These are phyloP conservation scores for Colletotrichum spaethianum DNA, from an alignment of 2,329 filamentous ascomycete genomes.

Conservation along the genomic window DNA sequence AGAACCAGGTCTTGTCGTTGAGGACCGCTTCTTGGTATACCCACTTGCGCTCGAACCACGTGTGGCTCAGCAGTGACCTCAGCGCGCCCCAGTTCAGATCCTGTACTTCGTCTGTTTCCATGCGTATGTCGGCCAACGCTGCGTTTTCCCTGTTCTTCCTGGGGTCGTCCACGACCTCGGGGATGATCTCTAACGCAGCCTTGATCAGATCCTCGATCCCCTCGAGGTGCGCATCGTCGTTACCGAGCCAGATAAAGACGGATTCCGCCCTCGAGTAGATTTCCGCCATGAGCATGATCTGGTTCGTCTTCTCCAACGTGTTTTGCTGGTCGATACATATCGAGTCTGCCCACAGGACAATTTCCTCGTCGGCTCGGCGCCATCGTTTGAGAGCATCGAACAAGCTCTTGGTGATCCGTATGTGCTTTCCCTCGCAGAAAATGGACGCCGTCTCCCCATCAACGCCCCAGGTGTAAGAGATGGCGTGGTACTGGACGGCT, in stretches of 20 bases:
- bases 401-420: slow-evolving; percentile 41
- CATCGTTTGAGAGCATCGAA: slow-evolving; percentile 41
- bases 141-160: slow-evolving; percentile 2
- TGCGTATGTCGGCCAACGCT: not conserved
- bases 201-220: not conserved
- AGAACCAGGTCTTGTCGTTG: slow-evolving; percentile 7
- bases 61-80: not conserved
- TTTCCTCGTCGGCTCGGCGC: not conserved
- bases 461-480: slow-evolving; percentile 24
- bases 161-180: slow-evolving; percentile 16
- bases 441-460: not conserved
- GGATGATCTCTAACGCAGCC: not conserved
- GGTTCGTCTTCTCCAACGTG: slow-evolving; percentile 34
- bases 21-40: slow-evolving; percentile 20
- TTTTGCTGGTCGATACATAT: slow-evolving; percentile 43
- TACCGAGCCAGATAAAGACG: slow-evolving; percentile 40
- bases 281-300: slow-evolving; percentile 41
- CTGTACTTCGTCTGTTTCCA: not conserved
- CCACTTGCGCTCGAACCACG: slow-evolving; percentile 28
- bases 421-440: not conserved
- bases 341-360: slow-evolving; percentile 43
- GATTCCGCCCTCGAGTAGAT: slow-evolving; percentile 35
- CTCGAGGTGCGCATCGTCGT: not conserved
- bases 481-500: slow-evolving; percentile 13
- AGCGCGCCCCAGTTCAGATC: not conserved